phyloP scores from a whole-genome alignment of 2,329 filamentous ascomycete genomes.

The Fusarium lateritium region DNA sequence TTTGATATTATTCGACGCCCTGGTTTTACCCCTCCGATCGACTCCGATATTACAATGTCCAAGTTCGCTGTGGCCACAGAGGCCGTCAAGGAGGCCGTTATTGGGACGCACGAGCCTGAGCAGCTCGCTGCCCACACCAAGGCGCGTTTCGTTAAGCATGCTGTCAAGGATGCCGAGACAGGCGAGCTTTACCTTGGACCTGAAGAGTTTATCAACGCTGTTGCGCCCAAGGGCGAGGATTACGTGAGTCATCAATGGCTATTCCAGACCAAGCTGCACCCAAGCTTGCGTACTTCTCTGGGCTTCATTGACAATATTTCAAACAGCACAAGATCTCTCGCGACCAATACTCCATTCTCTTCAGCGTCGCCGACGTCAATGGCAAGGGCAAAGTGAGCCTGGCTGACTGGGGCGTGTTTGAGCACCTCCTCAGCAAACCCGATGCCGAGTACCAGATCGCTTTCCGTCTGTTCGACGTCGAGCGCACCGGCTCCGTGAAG shows the following conservation, averaged over 20 bases:
- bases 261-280: conserved; percentile 1
- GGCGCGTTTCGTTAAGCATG: conserved; percentile 82
- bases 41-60: conserved; percentile 52
- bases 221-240: conserved; percentile 89
- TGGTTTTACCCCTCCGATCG: conserved; percentile 38
- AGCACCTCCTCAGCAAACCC: conserved; percentile 92
- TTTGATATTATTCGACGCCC: conserved; percentile 21
- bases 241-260: conserved; percentile 76
- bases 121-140: conserved; percentile 82
- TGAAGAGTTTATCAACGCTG: conserved; percentile 90
- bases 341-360: conserved; percentile 95
- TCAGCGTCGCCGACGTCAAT: conserved; percentile 88
- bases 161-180: conserved; percentile 79
- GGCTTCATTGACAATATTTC: conserved; percentile 31
- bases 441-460: conserved; percentile 99
- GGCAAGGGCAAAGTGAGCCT: conserved; percentile 81
- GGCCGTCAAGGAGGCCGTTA: conserved; percentile 83
- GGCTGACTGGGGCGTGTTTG: conserved; percentile 91
- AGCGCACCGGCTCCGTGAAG: conserved; percentile 86
- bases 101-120: conserved; percentile 72
- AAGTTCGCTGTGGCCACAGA: conserved; percentile 71
- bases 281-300: conserved; percentile 19
- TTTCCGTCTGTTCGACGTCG: conserved; percentile 94
- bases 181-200: conserved; percentile 86
- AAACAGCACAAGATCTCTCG: conserved; percentile 95